Conservation (phyloP, 1,284 basidiomycete species). For the Dichomitus squalens region DNA sequence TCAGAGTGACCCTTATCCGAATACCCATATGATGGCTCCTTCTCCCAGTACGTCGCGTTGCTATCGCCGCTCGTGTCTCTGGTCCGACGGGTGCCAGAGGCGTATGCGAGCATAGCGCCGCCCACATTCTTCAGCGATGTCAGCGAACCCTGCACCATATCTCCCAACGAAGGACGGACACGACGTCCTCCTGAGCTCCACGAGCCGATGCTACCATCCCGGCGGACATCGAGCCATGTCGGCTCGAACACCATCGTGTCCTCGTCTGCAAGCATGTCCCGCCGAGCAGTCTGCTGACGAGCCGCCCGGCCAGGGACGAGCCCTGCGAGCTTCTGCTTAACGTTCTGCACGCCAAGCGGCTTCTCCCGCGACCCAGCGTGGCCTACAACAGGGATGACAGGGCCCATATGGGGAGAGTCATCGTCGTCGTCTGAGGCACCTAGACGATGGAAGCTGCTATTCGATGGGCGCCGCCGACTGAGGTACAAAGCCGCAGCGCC, state of each 20-base stretch:
- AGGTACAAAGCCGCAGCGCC: conserved; percentile 48
- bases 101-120: conserved; percentile 34
- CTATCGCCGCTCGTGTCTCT: conserved; percentile 36
- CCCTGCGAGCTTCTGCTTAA: conserved; percentile 29
- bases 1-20: conserved; percentile 38
- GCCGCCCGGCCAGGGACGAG: conserved; percentile 29
- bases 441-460: conserved; percentile 48
- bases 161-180: conserved; percentile 31
- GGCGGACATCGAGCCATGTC: conserved; percentile 21
- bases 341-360: conserved; percentile 26
- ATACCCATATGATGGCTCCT: conserved; percentile 38
- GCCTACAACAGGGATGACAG: conserved; percentile 32
- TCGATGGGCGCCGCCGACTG: conserved; percentile 32
- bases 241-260: conserved; percentile 56
- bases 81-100: conserved; percentile 38
- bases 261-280: conserved; percentile 79
- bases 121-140: conserved; percentile 55
- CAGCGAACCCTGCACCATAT: conserved; percentile 34
- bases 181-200: conserved; percentile 26
- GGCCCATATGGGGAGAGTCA: conserved; percentile 33
- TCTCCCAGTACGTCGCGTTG: conserved; percentile 42
- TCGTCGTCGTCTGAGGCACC: conserved; percentile 39
- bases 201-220: conserved; percentile 32
- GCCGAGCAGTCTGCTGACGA: conserved; percentile 36
- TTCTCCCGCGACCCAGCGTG: conserved; percentile 26